Base-by-base conservation (phyloP, 148 eudicot species). In the Beta vulgaris region DNA sequence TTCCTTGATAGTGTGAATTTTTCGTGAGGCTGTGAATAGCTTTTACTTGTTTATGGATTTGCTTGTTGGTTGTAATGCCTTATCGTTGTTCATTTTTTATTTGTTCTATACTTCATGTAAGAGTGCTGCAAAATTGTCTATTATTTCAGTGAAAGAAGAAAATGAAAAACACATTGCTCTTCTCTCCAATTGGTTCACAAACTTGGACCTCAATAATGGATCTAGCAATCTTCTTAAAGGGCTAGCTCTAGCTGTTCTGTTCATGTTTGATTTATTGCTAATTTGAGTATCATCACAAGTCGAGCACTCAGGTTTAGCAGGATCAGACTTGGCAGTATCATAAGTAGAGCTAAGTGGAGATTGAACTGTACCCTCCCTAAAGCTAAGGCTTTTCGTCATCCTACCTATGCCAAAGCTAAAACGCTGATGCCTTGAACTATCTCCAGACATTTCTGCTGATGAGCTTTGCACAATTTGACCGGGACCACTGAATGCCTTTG, bases 381-480 rank as follows among this genome's bases (percentile, higher is more conserved):
- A 88, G 82, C 94, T 91, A 65, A 84, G 78, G 82, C 92, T 91
- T 86, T 80, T 89, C 32, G 85, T 84, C 83, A 93, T 74, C 84
- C 76, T 85, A 29, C 82, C 82, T 46, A 87, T 74, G 78, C 82
- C 73, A 72, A 85, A 87, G 85, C 91, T 85, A 73, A 84, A 84
- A 23, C 91, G 80, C 39, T 78, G 79, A 75, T 81, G 75, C 28
- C 80, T 84, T 35, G 90, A 85, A 53, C 85, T 74, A 60, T 79
- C 80, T 25, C 75, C 83, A 57, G 76, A 77, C 66, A 77, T 81
- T 46, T 55, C 78, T 66, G 73, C 78, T 32, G 72, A 77, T 53
- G 61, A n/a, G n/a, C n/a, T n/a, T n/a, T n/a, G n/a, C n/a, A n/a
- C n/a, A n/a, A n/a, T n/a, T n/a, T n/a, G n/a, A n/a, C n/a, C n/a